Conservation (phyloP, 768 basidiomycete species). For the Auriculariales sp. region DNA sequence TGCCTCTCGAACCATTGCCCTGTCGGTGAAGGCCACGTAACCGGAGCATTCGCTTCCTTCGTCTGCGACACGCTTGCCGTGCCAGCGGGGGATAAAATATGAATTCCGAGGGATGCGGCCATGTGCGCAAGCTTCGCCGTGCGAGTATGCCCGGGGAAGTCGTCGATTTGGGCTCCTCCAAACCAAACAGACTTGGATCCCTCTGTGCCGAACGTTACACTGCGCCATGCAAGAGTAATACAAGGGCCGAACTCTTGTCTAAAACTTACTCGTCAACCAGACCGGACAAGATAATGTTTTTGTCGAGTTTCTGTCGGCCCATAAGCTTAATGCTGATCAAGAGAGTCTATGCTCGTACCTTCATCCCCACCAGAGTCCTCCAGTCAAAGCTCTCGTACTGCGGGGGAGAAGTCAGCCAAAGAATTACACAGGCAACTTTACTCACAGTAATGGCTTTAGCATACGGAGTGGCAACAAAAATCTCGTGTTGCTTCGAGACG, state of each 20-base stretch:
- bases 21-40: constrained; percentile 44
- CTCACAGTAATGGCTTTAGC: constrained; percentile 47
- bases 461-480: constrained; percentile 48
- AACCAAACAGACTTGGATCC: constrained; percentile 47
- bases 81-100: constrained; percentile 50
- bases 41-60: constrained; percentile 28
- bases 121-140: constrained; percentile 52
- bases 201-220: constrained; percentile 15
- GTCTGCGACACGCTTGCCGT: constrained; percentile 23
- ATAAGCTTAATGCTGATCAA: constrained; percentile 6
- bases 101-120: constrained; percentile 45
- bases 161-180: constrained; percentile 45
- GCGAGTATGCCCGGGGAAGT: constrained; percentile 46
- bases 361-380: constrained; percentile 62
- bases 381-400: constrained; percentile 78
- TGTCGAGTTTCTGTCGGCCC: constrained; percentile 32
- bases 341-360: constrained; percentile 23
- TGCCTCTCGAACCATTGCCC: constrained; percentile 51
- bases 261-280: constrained; percentile 46
- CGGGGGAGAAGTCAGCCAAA: neutral
- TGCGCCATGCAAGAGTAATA: constrained; percentile 3
- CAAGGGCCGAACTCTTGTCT: constrained; percentile 19
- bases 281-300: constrained; percentile 42
- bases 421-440: neutral
- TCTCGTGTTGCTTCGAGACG: constrained; percentile 42